These are phyloP conservation scores for Yarrowia osloensis DNA, from an alignment of 805 yeast species.

Conservation along the genomic window DNA sequence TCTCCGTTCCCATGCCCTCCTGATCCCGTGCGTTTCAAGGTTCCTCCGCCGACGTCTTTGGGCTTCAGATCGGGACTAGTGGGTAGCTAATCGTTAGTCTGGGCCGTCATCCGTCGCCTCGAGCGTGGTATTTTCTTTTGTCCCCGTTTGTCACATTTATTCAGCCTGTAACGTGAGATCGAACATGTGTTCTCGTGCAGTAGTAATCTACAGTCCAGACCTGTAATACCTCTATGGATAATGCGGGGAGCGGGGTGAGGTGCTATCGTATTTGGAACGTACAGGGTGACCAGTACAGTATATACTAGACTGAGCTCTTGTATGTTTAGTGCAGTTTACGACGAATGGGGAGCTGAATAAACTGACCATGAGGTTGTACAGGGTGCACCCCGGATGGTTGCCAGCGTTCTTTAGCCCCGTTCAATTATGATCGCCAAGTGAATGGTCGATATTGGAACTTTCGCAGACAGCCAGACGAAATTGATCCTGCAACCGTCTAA, in stretches of 20 bases:
- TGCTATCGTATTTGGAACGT: too few species aligned
- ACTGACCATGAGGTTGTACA: background rate
- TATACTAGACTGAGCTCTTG: background rate
- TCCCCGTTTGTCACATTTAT: too few species aligned
- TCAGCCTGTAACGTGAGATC: too few species aligned
- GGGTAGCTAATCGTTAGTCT: too few species aligned
- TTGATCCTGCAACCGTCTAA: too few species aligned
- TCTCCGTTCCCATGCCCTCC: background rate
- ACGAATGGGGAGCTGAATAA: background rate
- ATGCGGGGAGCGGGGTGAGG: background rate
- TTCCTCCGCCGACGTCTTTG: background rate
- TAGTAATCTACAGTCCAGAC: too few species aligned
- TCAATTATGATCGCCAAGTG: background rate
- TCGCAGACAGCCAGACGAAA: background rate
- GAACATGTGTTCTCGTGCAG: too few species aligned
- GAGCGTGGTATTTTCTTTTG: too few species aligned
- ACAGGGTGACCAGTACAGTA: background rate
- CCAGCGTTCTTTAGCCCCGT: background rate
- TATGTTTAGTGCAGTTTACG: background rate
- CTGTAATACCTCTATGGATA: too few species aligned
- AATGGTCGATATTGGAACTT: background rate
- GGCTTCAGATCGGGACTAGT: too few species aligned
- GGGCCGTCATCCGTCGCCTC: too few species aligned
- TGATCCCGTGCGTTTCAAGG: background rate
- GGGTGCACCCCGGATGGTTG: background rate